phyloP scores from a whole-genome alignment of 2,329 filamentous ascomycete genomes.

The Helicocarpus griseus region DNA sequence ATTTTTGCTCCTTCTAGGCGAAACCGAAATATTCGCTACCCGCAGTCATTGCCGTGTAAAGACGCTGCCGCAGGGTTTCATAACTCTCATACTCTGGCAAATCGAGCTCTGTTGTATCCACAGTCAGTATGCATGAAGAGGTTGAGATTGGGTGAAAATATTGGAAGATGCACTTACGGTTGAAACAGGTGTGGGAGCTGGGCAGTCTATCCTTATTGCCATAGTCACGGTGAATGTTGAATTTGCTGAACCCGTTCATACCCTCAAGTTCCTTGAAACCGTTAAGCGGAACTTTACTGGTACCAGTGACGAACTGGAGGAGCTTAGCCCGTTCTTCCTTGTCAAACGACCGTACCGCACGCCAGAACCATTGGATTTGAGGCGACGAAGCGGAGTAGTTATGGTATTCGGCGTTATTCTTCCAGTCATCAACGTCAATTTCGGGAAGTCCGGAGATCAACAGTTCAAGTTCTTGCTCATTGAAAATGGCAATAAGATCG shows the following conservation, averaged over 20 bases:
- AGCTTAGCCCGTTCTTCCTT: slow-evolving; percentile 98
- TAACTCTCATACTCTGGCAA: slow-evolving; percentile 97
- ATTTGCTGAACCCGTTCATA: slow-evolving; percentile 96
- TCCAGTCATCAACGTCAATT: slow-evolving; percentile 98
- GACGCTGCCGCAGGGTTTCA: slow-evolving; percentile 73
- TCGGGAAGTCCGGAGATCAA: slow-evolving; percentile 94
- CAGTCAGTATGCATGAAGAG: neutral
- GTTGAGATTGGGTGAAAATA: neutral
- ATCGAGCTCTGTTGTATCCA: slow-evolving; percentile 64
- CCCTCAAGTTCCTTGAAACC: slow-evolving; percentile 98
- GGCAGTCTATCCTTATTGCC: slow-evolving; percentile 92
- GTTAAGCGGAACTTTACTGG: slow-evolving; percentile 94
- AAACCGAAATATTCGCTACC: slow-evolving; percentile 97
- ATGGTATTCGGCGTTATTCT: slow-evolving; percentile 96
- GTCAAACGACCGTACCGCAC: slow-evolving; percentile 91
- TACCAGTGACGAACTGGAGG: slow-evolving; percentile 95
- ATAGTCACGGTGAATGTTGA: slow-evolving; percentile 98
- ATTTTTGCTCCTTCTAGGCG: slow-evolving; percentile 49
- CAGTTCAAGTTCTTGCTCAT: slow-evolving; percentile 93
- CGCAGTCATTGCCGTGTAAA: slow-evolving; percentile 94
- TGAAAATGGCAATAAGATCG: slow-evolving; percentile 92
- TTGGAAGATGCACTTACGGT: slow-evolving; percentile 59
- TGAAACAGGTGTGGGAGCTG: slow-evolving; percentile 97
- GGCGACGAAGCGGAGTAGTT: slow-evolving; percentile 91
- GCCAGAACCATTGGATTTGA: slow-evolving; percentile 99